Evolutionary conservation across 2,329 filamentous ascomycete genomes (phyloP), one percentile per base, ranked within the genome.

Genomic region (Elsinoe fawcettii): DNA sequence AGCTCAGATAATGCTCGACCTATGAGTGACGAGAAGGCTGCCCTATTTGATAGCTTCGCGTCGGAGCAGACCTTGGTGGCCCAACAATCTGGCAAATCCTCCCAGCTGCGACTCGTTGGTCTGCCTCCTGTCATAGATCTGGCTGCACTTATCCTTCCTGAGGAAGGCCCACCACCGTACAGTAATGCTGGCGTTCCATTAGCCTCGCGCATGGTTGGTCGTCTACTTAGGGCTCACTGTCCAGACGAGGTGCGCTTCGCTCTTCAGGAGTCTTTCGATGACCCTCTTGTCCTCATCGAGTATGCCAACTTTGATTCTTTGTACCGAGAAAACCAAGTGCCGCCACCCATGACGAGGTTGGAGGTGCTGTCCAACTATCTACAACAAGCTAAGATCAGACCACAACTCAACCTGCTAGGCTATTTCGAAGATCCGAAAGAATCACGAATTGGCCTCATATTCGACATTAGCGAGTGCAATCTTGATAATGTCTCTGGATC

Each of bases 361-460:
- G 74, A 77, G 47, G 65, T 63, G 5, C 65, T 78, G 16, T 64
- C 68, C 32, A 56, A 57, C 34, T 58, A 57, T 41, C 18, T 60
- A n/a, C 55, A 58, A n/a, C 56, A 55, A 34, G 37, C 37, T 2
- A 67, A 68, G 20, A 66, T 65, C 18, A 66, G 67, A 47, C 63
- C 62, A 1, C 74, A 73, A 22, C 78, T 84, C 1, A 87, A 79
- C 76, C 84, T 79, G 64, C 69, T 66, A 76, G 87, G 61, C 65
- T 91, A 89, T 65, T 90, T 89, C 64, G 87, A 91, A 66, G 87
- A 91, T 64, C 77, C 86, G 55, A 79, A 81, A 55, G 84, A 87
- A 57, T 74, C 75, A 0, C 79, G 88, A 8, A 81, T 90, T 56
- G 88, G 87, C 4, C 75, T 92, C 9, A 79, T 92, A 9, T 92